Conservation (phyloP, 78 protist species). For the Planoprotostelium fungivorum region DNA sequence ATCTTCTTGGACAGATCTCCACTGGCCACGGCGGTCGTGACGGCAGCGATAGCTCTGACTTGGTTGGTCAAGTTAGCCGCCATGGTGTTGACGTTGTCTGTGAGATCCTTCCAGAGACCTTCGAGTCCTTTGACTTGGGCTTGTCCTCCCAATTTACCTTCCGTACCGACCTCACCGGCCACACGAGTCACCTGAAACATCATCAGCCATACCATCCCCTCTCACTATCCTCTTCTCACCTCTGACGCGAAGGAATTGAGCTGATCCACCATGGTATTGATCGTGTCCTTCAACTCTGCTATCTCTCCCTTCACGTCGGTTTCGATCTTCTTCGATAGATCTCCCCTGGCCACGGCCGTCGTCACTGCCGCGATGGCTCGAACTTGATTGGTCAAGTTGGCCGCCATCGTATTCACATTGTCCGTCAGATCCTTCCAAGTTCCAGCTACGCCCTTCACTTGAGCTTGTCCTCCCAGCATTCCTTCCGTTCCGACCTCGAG, state of each 20-base stretch:
- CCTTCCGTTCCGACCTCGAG: constrained; percentile 55
- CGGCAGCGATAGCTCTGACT: constrained; percentile 30
- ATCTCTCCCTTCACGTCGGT: constrained; percentile 27
- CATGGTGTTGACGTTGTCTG: constrained; percentile 41
- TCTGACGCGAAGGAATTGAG: constrained; percentile 23
- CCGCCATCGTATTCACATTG: constrained; percentile 41
- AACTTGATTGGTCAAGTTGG: constrained; percentile 25
- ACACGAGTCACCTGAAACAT: too few relatives aligned
- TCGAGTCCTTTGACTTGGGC: constrained; percentile 12
- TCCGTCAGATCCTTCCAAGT: constrained; percentile 35
- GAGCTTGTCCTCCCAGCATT: constrained; percentile 41
- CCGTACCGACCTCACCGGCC: constrained; percentile 39
- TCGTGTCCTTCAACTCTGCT: constrained; percentile 19
- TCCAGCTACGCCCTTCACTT: constrained; percentile 24
- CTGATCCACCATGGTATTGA: constrained; percentile 37
- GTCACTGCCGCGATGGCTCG: constrained; percentile 31
- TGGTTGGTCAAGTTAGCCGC: constrained; percentile 29
- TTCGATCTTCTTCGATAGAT: constrained; percentile 19
- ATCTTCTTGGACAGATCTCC: constrained; percentile 41
- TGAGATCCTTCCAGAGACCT: constrained; percentile 46
- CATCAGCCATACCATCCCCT: too few relatives aligned
- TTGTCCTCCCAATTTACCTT: constrained; percentile 38
- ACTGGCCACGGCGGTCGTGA: constrained; percentile 30
- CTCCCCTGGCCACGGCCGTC: constrained; percentile 23
- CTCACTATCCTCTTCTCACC: too few relatives aligned